Conservation (phyloP, 164 flowering plant species). For the Taxillus chinensis region DNA sequence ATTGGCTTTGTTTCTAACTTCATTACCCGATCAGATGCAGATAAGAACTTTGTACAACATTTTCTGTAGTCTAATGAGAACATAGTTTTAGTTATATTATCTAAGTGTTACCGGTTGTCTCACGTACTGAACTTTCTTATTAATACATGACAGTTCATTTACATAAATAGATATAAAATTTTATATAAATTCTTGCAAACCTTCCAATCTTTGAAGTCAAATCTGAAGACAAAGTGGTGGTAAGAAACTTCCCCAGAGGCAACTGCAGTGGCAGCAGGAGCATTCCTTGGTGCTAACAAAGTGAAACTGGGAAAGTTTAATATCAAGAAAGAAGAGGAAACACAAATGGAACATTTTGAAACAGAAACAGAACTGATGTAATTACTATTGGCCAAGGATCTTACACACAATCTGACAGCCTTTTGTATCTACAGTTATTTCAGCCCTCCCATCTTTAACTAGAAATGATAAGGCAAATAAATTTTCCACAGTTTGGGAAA, state of each 20-base stretch:
- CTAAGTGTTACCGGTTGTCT: no score
- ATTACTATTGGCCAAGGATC: constrained; percentile 11
- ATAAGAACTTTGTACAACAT: no score
- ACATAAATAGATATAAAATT: no score
- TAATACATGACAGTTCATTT: no score
- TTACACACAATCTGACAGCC: constrained; percentile 72
- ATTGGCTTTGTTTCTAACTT: no score
- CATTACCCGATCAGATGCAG: no score
- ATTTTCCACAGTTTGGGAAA: constrained; percentile 88
- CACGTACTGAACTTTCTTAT: no score
- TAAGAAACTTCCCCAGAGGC: constrained; percentile 54
- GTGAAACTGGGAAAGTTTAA: constrained; percentile 5
- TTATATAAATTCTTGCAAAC: constrained; percentile 19
- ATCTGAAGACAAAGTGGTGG: constrained; percentile 75
- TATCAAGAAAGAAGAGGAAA: background rate
- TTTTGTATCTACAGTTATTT: constrained; percentile 39
- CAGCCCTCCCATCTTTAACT: constrained; percentile 83
- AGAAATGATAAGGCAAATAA: constrained; percentile 83
- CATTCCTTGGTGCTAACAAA: constrained; percentile 70
- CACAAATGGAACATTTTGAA: no score
- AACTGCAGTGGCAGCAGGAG: constrained; percentile 54
- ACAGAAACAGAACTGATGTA: background rate
- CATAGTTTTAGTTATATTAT: no score
- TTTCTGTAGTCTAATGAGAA: no score
- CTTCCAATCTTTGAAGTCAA: constrained; percentile 89